Evolutionary conservation across 768 basidiomycete genomes (phyloP).

Genomic region (Agrocybe chaxingu): DNA sequence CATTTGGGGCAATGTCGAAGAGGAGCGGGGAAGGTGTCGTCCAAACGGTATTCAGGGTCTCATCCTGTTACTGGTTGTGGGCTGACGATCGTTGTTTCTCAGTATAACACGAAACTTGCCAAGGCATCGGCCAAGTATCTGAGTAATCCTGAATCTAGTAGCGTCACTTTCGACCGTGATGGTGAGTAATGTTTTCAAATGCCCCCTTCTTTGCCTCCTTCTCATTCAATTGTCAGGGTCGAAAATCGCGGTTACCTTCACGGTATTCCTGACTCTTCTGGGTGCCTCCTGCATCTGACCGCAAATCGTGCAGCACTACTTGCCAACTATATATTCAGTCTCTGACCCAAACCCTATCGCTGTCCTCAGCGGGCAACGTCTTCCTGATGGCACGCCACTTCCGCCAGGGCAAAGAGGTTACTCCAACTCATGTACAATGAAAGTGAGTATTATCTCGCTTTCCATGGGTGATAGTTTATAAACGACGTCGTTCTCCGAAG

Average conservation of each 20-base stretch:
- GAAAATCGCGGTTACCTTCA: conserved; percentile 63
- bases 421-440: conserved; percentile 75
- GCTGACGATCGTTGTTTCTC: conserved; percentile 3
- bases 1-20: conserved; percentile 52
- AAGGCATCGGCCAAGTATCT: conserved; percentile 36
- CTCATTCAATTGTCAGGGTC: conserved; percentile 38
- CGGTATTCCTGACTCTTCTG: conserved; percentile 39
- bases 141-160: conserved; percentile 65
- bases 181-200: conserved; percentile 36
- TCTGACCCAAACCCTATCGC: conserved; percentile 71
- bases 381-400: conserved; percentile 52
- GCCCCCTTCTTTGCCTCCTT: neutral
- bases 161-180: conserved; percentile 63
- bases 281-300: neutral
- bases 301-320: conserved; percentile 46
- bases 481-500: conserved; percentile 29
- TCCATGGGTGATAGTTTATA: neutral
- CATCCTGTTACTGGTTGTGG: neutral
- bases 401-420: conserved; percentile 51
- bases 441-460: conserved; percentile 39
- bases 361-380: conserved; percentile 55
- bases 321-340: conserved; percentile 67
- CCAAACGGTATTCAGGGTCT: conserved; percentile 33
- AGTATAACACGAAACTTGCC: conserved; percentile 44
- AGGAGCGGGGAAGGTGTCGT: conserved; percentile 54